Evolutionary conservation across 2,329 filamentous ascomycete species (phyloP).

Genomic region (Fusarium cicatricum): DNA sequence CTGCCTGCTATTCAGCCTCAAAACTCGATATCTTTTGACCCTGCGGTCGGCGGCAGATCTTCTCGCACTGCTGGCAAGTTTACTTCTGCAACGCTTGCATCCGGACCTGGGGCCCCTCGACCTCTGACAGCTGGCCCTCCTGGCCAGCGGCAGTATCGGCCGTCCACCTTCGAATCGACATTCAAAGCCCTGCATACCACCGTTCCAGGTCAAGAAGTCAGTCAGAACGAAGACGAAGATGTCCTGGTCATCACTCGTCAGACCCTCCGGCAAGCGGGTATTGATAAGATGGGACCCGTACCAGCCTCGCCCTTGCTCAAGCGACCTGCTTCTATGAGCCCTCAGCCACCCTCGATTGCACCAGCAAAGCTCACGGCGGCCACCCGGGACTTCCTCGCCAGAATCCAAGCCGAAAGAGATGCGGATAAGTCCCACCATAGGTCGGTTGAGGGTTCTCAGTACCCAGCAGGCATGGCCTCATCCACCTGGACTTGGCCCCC

Average conservation of each 20-base stretch:
- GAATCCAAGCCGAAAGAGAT: not conserved
- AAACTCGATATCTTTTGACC: slow-evolving; percentile 18
- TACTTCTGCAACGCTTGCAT: slow-evolving; percentile 40
- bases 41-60: slow-evolving; percentile 21
- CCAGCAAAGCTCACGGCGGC: not conserved
- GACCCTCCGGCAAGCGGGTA: slow-evolving; percentile 34
- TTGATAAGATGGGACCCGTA: slow-evolving; percentile 28
- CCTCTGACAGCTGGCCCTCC: slow-evolving; percentile 64
- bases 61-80: slow-evolving; percentile 20
- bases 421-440: not conserved
- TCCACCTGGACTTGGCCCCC: slow-evolving; percentile 15
- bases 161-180: slow-evolving; percentile 53
- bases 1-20: slow-evolving; percentile 10
- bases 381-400: slow-evolving; percentile 4
- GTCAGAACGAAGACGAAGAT: slow-evolving; percentile 40
- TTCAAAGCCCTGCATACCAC: slow-evolving; percentile 47
- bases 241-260: slow-evolving; percentile 33
- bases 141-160: slow-evolving; percentile 59
- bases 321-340: slow-evolving; percentile 3
- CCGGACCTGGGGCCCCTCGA: slow-evolving; percentile 54
- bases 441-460: not conserved
- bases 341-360: not conserved
- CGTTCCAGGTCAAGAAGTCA: slow-evolving; percentile 29
- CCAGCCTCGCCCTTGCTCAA: slow-evolving; percentile 14
- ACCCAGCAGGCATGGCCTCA: not conserved